Base-by-base conservation (phyloP, 73 alveolate species). In the Symbiodinium pilosum region DNA sequence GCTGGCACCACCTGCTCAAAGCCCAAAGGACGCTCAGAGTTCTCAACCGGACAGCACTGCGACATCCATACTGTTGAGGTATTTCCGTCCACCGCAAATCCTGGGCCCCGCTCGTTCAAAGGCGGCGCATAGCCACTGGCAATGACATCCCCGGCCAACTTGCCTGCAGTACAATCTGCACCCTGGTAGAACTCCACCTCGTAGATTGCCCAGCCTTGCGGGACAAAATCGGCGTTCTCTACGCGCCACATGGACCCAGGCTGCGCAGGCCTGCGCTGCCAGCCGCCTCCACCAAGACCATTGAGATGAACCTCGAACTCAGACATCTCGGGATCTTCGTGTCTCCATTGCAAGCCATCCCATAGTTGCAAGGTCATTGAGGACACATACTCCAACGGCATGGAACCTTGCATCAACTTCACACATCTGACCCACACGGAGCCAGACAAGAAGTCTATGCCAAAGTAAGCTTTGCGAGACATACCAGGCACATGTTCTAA, bases 201-300 rank as follows among this genome's bases (percentile, higher is more conserved):
- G 52, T 91, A 91, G 88, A 91, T 12, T 52, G 97, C 97, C 97
- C 97, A 91, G 47, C 95, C 95, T 40, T 88, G 38, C 36, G 95
- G 95, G 47, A 88, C 95, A 11, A 38, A 83, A 20, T 56, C 95
- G 0, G 95, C 95, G 30, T 88, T 88, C 86, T 88, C 95, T 86
- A 88, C 95, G 30, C 95, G 95, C 95, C 95, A 88, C 95, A 88
- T 30, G 73, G 95, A 88, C 28, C 95, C 95, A 14, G 95, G 95
- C 47, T 39, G 69, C 21, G 95, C 95, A 54, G 95, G 95, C 34
- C 95, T 44, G 4, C 95, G 95, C 71, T 88, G 95, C 95, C 95
- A 88, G 24, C 95, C 95, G 42, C 95, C 95, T 18, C 95, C 95
- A 28, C 95, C 95, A 28, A 88, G 86, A 39, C 95, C 95, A n/a